Percentiles rank a stretch among this genome's conserved stretches.
Conservation (phyloP, 768 basidiomycete species). For the Pleurotus tuber-regium region DNA sequence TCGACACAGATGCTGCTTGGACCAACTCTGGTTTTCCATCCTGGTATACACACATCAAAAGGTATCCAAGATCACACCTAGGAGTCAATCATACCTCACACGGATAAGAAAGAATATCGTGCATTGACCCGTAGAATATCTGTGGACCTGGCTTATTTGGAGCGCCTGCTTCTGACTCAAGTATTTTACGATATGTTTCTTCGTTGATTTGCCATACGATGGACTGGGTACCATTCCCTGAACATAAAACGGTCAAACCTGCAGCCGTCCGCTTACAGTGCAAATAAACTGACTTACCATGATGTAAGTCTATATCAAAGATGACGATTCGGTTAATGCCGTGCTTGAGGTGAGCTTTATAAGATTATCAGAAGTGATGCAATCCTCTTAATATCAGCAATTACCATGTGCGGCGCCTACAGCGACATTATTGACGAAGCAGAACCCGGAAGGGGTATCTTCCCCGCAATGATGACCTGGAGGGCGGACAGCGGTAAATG, state of each 20-base stretch:
- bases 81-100: conserved; percentile 61
- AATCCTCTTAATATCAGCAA: conserved; percentile 12
- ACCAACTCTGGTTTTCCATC: conserved; percentile 78
- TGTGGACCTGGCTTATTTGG: conserved; percentile 45
- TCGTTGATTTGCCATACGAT: conserved; percentile 91
- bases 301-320: conserved; percentile 91
- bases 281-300: conserved; percentile 47
- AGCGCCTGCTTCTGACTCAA: conserved; percentile 49
- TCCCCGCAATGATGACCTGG: conserved; percentile 96
- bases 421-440: conserved; percentile 93
- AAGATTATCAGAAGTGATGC: not conserved
- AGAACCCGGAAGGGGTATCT: conserved; percentile 88
- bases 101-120: conserved; percentile 89
- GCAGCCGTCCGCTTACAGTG: not conserved
- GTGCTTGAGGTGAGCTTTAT: conserved; percentile 75
- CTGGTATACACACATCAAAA: conserved; percentile 31
- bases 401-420: conserved; percentile 88
- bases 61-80: not conserved
- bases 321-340: conserved; percentile 78
- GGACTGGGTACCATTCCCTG: conserved; percentile 94
- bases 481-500: conserved; percentile 85
- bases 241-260: not conserved
- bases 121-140: conserved; percentile 89
- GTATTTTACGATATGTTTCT: conserved; percentile 69
- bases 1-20: conserved; percentile 82